Evolutionary conservation across 2,329 filamentous ascomycete species (phyloP).

Genomic region (Diaporthe ampelina): DNA sequence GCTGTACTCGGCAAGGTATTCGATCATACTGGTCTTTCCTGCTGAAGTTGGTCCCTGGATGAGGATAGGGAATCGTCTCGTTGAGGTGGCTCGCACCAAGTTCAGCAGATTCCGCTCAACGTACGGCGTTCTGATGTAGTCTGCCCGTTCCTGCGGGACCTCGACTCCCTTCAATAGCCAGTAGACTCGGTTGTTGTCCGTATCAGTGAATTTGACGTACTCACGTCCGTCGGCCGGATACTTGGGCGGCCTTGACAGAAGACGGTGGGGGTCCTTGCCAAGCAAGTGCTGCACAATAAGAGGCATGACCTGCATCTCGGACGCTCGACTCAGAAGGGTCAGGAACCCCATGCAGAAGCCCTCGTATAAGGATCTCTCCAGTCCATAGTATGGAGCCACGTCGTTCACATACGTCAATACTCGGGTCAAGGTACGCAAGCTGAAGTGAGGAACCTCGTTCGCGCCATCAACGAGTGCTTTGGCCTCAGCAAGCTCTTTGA

Average conservation of each 20-base stretch:
- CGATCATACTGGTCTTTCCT: constrained; percentile 99
- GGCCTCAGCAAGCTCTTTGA: constrained; percentile 83
- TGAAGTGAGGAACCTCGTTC: constrained; percentile 97
- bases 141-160: constrained; percentile 77
- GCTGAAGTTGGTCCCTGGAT: constrained; percentile 97
- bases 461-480: constrained; percentile 94
- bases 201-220: constrained; percentile 84
- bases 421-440: constrained; percentile 91
- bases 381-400: constrained; percentile 85
- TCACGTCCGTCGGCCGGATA: constrained; percentile 81
- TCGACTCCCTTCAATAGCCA: constrained; percentile 87
- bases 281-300: constrained; percentile 87
- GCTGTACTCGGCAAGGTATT: constrained; percentile 95
- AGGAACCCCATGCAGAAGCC: constrained; percentile 99
- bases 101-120: constrained; percentile 96
- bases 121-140: constrained; percentile 97
- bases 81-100: constrained; percentile 92
- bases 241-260: constrained; percentile 83
- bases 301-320: constrained; percentile 83
- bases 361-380: constrained; percentile 90
- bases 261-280: constrained; percentile 73
- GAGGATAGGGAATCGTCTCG: constrained; percentile 90
- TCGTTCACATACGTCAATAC: constrained; percentile 90
- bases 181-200: constrained; percentile 78
- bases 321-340: constrained; percentile 86